Conservation (phyloP, 352 stramenopile species). For the Phytophthora citrophthora region DNA sequence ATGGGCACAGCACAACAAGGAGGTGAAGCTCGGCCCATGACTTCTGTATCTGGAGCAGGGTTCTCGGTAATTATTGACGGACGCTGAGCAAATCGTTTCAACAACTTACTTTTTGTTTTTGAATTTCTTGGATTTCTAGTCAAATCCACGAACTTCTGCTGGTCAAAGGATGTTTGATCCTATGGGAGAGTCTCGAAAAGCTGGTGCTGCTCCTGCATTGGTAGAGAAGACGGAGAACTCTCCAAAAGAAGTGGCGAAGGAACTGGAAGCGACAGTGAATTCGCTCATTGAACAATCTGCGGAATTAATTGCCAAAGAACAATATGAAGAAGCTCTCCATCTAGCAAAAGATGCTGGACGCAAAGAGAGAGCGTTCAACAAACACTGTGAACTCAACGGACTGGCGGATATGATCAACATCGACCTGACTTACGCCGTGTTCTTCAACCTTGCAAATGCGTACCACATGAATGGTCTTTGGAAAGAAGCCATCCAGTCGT, state of each 20-base stretch:
- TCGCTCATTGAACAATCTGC: slow-evolving; percentile 92
- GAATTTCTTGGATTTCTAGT: slow-evolving; percentile 36
- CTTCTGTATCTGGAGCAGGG: slow-evolving; percentile 91
- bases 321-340: slow-evolving; percentile 90
- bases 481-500: slow-evolving; percentile 95
- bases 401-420: slow-evolving; percentile 93
- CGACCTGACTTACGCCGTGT: slow-evolving; percentile 95
- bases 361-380: slow-evolving; percentile 92
- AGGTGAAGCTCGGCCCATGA: slow-evolving; percentile 91
- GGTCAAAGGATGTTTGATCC: slow-evolving; percentile 90
- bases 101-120: slow-evolving; percentile 3
- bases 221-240: slow-evolving; percentile 93
- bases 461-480: slow-evolving; percentile 95
- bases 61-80: slow-evolving; percentile 68
- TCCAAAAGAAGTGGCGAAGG: slow-evolving; percentile 91
- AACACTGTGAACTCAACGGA: slow-evolving; percentile 90
- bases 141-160: slow-evolving; percentile 74
- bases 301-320: slow-evolving; percentile 69
- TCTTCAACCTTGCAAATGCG: slow-evolving; percentile 94
- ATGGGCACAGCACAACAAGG: slow-evolving; percentile 69
- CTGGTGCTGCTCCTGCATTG: slow-evolving; percentile 76
- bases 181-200: slow-evolving; percentile 86
- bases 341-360: slow-evolving; percentile 85
- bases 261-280: slow-evolving; percentile 93
- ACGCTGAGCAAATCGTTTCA: not conserved